Evolutionary conservation across 2,329 filamentous ascomycete genomes (phyloP).

Genomic region (Claviceps purpurea): DNA sequence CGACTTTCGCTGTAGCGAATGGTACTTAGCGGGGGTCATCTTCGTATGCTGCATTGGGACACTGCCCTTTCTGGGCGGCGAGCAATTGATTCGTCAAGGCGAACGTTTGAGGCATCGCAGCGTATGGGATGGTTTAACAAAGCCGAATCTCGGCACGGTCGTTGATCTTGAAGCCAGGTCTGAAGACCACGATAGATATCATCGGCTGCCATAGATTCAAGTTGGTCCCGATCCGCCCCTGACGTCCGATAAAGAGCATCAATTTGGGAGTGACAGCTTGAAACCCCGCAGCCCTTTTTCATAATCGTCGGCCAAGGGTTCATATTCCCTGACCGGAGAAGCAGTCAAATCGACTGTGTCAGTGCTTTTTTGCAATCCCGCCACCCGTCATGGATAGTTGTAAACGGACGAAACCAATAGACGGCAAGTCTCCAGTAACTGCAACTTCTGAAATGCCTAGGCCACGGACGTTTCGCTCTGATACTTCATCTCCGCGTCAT

Average conservation of each 20-base stretch:
- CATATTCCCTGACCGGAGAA: slow-evolving; percentile 19
- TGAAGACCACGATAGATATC: slow-evolving; percentile 57
- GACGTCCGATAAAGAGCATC: slow-evolving; percentile 42
- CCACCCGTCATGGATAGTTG: too few species aligned
- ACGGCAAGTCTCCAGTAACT: neutral
- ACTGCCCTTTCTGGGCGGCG: slow-evolving; percentile 78
- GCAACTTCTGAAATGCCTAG: slow-evolving; percentile 3
- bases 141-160: slow-evolving; percentile 77
- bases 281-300: slow-evolving; percentile 37
- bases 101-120: slow-evolving; percentile 36
- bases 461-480: slow-evolving; percentile 15
- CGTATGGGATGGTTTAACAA: slow-evolving; percentile 43
- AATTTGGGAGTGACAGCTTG: slow-evolving; percentile 55
- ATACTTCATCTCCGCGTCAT: slow-evolving; percentile 25
- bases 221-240: slow-evolving; percentile 72
- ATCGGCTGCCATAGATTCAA: slow-evolving; percentile 56
- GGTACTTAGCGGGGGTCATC: slow-evolving; percentile 62
- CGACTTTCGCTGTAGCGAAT: slow-evolving; percentile 85
- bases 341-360: too few species aligned
- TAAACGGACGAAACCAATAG: too few species aligned
- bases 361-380: too few species aligned
- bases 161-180: slow-evolving; percentile 61
- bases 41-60: slow-evolving; percentile 63
- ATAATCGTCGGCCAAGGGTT: slow-evolving; percentile 34
- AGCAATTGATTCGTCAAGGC: slow-evolving; percentile 53